Conservation (phyloP, 768 basidiomycete species). For the Suillus brevipes region DNA sequence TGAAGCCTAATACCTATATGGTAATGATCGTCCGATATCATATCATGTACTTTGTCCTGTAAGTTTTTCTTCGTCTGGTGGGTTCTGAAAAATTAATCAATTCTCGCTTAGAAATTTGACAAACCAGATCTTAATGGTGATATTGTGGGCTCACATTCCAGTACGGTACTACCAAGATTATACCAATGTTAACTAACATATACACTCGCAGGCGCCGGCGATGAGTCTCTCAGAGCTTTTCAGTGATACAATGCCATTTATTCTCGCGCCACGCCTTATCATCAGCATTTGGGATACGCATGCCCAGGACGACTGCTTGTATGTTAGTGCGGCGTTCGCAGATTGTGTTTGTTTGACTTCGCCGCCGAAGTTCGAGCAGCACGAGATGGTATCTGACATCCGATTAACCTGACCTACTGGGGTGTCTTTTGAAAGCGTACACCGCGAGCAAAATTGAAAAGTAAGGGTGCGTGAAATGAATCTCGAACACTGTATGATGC, state of each 20-base stretch:
- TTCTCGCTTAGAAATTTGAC: background rate
- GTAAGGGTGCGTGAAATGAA: background rate
- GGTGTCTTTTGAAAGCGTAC: background rate
- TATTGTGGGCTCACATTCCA: background rate
- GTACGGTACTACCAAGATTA: background rate
- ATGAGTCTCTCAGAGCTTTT: background rate
- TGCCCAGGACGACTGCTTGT: background rate
- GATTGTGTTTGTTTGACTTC: background rate
- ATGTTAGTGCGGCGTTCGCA: background rate
- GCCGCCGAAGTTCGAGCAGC: background rate
- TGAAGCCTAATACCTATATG: background rate
- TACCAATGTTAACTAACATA: background rate
- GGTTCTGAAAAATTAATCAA: background rate
- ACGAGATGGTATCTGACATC: background rate
- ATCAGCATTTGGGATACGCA: constrained; percentile 3
- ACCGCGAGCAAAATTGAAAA: background rate
- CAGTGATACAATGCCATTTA: background rate
- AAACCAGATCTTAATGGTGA: background rate
- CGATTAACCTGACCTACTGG: background rate
- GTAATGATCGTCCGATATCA: constrained; percentile 1
- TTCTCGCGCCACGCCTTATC: background rate
- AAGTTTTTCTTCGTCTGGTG: background rate
- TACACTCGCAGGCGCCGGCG: background rate
- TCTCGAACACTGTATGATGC: background rate
- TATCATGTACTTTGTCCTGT: background rate